Percentiles rank a stretch among this genome's conserved stretches.
Evolutionary conservation across 352 stramenopile genomes (phyloP).

Genomic region (Aphanomyces cochlioides): DNA sequence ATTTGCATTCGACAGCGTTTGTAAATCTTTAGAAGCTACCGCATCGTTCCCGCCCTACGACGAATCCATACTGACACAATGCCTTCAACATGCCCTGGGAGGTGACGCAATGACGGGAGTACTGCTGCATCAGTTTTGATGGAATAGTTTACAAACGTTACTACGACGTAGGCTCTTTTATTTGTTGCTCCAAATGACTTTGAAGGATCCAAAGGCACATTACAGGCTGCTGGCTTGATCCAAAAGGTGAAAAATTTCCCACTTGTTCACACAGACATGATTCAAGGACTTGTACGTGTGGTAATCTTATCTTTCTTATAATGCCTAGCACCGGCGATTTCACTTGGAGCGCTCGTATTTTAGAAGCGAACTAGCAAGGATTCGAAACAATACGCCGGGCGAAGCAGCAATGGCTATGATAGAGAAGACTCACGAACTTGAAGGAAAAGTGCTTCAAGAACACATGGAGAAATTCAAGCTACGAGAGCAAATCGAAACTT

Average conservation of each 20-base stretch:
- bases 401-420: constrained; percentile 1
- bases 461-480: constrained; percentile 44
- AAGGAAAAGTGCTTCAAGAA: constrained; percentile 41
- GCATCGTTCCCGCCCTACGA: constrained; percentile 32
- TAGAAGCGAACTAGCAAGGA: neutral
- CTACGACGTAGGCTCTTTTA: constrained; percentile 34
- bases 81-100: constrained; percentile 48
- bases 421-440: constrained; percentile 42
- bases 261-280: constrained; percentile 54
- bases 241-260: constrained; percentile 43
- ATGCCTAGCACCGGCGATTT: constrained; percentile 7
- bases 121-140: neutral
- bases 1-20: constrained; percentile 43
- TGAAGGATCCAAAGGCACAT: constrained; percentile 38
- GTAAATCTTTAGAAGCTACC: constrained; percentile 2
- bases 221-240: constrained; percentile 41
- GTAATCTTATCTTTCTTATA: neutral
- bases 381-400: neutral
- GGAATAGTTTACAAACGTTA: neutral
- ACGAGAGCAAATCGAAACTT: constrained; percentile 48
- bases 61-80: constrained; percentile 39
- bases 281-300: constrained; percentile 41
- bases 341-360: neutral
- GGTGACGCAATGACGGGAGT: constrained; percentile 50
- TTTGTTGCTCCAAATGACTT: constrained; percentile 43